Conservation (phyloP, 371 early-diverging fungal genomes). For the Saksenaea oblongispora region DNA sequence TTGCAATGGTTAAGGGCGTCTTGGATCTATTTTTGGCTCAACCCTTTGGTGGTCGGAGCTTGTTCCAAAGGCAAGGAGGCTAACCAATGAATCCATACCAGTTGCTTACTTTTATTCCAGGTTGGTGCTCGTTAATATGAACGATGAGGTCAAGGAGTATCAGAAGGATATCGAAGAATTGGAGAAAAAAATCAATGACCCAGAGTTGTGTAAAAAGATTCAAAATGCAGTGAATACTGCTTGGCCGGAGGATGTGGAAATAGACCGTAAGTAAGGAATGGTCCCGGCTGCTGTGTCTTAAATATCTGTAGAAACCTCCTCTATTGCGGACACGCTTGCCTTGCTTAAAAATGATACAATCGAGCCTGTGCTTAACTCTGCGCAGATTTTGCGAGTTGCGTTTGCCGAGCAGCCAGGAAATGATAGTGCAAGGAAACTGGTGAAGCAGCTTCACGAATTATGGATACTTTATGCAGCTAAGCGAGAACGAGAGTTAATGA, state of each 20-base stretch:
- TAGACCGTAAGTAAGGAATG: constrained; percentile 13
- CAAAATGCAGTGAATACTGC: constrained; percentile 53
- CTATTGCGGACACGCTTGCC: constrained; percentile 27
- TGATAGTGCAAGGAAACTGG: constrained; percentile 27
- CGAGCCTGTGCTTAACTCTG: constrained; percentile 41
- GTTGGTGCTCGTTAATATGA: constrained; percentile 55
- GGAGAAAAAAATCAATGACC: constrained; percentile 48
- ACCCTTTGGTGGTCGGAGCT: constrained; percentile 62
- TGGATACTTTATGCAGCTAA: constrained; percentile 53
- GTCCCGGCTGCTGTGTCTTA: background rate
- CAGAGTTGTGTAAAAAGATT: constrained; percentile 56
- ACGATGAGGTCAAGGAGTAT: constrained; percentile 51
- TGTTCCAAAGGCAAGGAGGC: constrained; percentile 56
- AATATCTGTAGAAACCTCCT: background rate
- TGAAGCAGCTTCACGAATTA: constrained; percentile 47
- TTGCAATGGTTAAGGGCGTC: constrained; percentile 62
- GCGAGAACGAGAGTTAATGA: constrained; percentile 59
- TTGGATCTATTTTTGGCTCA: constrained; percentile 68
- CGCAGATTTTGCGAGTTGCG: constrained; percentile 43
- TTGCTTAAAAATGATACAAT: constrained; percentile 47
- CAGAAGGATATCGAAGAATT: constrained; percentile 54
- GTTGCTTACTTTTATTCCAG: constrained; percentile 15
- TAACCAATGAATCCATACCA: background rate
- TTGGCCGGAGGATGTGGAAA: constrained; percentile 20
- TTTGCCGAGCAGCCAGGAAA: constrained; percentile 8